Conservation (phyloP, 495 filamentous ascomycete genomes). For the Sordaria brevicollis region DNA sequence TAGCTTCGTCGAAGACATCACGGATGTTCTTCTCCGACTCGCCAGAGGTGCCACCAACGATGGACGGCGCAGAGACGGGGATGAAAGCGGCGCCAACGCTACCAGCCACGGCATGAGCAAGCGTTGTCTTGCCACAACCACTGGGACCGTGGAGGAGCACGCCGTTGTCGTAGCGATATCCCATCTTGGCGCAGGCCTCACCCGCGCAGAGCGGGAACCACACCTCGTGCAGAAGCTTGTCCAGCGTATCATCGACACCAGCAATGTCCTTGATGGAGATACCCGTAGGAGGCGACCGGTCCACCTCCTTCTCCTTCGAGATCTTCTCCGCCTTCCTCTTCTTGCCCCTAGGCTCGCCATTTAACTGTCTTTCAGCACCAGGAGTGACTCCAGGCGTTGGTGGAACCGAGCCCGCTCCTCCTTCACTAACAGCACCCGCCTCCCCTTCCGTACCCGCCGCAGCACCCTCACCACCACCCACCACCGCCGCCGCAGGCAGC, state of each 20-base stretch:
- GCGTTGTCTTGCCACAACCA: conserved; percentile 91
- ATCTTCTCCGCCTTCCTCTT: conserved; percentile 40
- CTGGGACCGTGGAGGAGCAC: conserved; percentile 88
- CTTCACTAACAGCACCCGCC: not conserved
- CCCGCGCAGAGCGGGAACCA: conserved; percentile 66
- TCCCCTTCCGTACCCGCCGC: not conserved
- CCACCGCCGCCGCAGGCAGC: conserved; percentile 17
- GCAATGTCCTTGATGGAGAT: conserved; percentile 74
- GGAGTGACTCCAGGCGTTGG: conserved; percentile 8
- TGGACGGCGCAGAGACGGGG: conserved; percentile 75
- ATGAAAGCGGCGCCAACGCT: conserved; percentile 80
- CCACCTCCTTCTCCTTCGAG: conserved; percentile 26
- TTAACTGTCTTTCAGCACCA: conserved; percentile 35
- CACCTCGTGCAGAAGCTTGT: conserved; percentile 67
- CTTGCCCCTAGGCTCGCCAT: conserved; percentile 61
- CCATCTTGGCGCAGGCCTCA: conserved; percentile 42
- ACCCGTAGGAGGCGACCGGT: conserved; percentile 64
- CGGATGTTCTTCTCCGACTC: conserved; percentile 92
- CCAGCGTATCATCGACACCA: conserved; percentile 71
- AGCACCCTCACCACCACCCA: not conserved
- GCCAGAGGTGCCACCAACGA: conserved; percentile 91
- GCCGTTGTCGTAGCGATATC: conserved; percentile 71
- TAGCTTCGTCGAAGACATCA: conserved; percentile 85
- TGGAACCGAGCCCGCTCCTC: not conserved
- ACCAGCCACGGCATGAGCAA: conserved; percentile 83